These are phyloP conservation scores for Trichocomaceae sp. DNA, from an alignment of 2,329 filamentous ascomycete genomes.

Conservation along the genomic window DNA sequence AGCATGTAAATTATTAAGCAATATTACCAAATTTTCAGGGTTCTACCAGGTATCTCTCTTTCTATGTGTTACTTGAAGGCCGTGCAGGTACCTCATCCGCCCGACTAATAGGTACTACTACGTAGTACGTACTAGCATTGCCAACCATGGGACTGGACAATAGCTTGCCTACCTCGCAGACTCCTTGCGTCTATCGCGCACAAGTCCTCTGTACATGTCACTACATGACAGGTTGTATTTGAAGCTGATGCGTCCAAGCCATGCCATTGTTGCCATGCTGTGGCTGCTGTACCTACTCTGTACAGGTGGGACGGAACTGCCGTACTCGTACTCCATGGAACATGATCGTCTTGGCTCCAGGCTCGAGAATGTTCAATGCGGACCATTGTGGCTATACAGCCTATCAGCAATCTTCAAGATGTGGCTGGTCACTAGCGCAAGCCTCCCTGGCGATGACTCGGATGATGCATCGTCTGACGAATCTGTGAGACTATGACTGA, in stretches of 20 bases:
- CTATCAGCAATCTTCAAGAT: not conserved
- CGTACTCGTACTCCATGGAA: no score
- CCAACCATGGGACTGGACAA: no score
- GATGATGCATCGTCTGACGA: not conserved
- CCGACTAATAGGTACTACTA: no score
- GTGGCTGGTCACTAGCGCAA: not conserved
- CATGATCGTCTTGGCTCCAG: not conserved
- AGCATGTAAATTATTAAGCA: slow-evolving; percentile 12
- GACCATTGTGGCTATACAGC: not conserved
- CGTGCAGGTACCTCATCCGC: no score
- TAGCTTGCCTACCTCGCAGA: not conserved
- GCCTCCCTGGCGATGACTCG: not conserved
- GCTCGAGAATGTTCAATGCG: not conserved
- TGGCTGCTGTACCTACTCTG: not conserved
- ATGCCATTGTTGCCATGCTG: not conserved
- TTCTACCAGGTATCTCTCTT: no score
- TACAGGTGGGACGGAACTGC: no score
- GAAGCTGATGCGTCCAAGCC: not conserved
- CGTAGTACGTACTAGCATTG: not conserved
- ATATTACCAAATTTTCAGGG: slow-evolving; percentile 6
- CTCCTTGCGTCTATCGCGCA: not conserved
- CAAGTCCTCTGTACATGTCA: not conserved
- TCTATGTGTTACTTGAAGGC: no score
- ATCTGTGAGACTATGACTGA: no score
- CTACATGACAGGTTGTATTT: not conserved